These are phyloP conservation scores for Fraxinus nigra DNA, from an alignment of 305 asterid species.

Conservation along the genomic window DNA sequence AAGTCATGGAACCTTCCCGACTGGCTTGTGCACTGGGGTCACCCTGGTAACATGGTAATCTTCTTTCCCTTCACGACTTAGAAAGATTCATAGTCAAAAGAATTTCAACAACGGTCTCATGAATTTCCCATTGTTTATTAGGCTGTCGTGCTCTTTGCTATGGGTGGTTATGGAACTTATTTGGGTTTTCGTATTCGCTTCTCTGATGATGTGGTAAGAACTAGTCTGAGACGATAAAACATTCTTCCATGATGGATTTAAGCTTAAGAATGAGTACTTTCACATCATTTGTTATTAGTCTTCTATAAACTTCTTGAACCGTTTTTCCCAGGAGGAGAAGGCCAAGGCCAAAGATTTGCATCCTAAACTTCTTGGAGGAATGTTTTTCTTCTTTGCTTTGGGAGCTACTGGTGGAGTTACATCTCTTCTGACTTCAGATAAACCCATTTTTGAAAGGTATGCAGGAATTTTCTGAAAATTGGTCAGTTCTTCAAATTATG, in stretches of 20 bases:
- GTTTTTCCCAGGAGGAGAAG: slow-evolving; percentile 65
- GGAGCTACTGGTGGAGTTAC: slow-evolving; percentile 93
- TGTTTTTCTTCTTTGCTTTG: slow-evolving; percentile 96
- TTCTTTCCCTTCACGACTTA: not conserved
- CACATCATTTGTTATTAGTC: not conserved
- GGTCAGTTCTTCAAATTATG: not conserved
- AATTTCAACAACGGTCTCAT: not conserved
- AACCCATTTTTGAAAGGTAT: slow-evolving; percentile 85
- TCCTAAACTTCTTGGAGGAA: slow-evolving; percentile 92
- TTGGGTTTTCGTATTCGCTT: slow-evolving; percentile 82
- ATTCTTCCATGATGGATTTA: not conserved
- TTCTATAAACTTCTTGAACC: not conserved
- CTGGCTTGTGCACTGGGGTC: slow-evolving; percentile 98
- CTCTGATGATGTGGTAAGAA: slow-evolving; percentile 64
- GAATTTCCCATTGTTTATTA: slow-evolving; percentile 21
- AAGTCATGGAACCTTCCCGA: slow-evolving; percentile 71
- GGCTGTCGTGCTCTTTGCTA: slow-evolving; percentile 94
- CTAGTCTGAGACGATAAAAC: not conserved
- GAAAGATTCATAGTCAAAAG: not conserved
- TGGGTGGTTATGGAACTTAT: slow-evolving; percentile 97
- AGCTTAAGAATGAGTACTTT: not conserved
- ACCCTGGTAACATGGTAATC: slow-evolving; percentile 91
- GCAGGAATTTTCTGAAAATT: not conserved
- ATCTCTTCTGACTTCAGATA: slow-evolving; percentile 82
- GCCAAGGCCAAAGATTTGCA: slow-evolving; percentile 96